These are phyloP conservation scores for Dendrobium catenatum DNA, from an alignment of 106 monocot genomes.

Conservation along the genomic window DNA sequence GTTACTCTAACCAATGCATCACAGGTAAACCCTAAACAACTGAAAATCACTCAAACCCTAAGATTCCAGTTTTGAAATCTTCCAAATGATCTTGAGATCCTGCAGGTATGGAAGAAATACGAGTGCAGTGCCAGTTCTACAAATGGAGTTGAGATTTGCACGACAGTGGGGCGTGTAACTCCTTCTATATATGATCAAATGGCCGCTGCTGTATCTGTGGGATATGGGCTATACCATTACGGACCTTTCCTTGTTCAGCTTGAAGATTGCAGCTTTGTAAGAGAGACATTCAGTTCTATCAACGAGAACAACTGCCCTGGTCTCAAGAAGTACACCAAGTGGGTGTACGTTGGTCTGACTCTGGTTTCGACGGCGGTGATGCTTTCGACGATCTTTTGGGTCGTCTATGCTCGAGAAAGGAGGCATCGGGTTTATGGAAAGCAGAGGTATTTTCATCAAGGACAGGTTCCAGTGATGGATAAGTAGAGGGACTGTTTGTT, in stretches of 20 bases:
- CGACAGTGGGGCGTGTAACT: conserved; percentile 32
- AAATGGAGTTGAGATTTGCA: conserved; percentile 32
- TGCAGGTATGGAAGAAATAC: conserved; percentile 39
- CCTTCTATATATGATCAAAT: conserved; percentile 51
- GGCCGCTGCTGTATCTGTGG: conserved; percentile 40
- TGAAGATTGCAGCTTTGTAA: conserved; percentile 73
- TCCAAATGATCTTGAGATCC: no score
- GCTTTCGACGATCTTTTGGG: conserved; percentile 87
- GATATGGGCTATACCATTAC: conserved; percentile 55
- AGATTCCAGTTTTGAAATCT: no score
- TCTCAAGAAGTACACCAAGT: conserved; percentile 38
- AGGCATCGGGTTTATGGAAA: conserved; percentile 48
- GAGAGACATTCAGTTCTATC: conserved; percentile 62
- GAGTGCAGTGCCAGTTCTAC: conserved; percentile 11
- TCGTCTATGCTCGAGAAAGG: conserved; percentile 68
- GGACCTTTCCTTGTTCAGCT: conserved; percentile 68
- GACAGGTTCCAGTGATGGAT: background rate
- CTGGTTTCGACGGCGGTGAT: conserved; percentile 65
- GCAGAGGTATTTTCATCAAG: conserved; percentile 1
- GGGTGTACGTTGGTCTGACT: conserved; percentile 60
- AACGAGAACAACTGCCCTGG: conserved; percentile 52
- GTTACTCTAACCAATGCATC: conserved; percentile 36
- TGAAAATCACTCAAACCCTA: no score
- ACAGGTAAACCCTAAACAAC: conserved; percentile 20
- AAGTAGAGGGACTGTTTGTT: no score